Conservation (phyloP, 2,329 filamentous ascomycete genomes). For the Dactylellina parvicollis region DNA sequence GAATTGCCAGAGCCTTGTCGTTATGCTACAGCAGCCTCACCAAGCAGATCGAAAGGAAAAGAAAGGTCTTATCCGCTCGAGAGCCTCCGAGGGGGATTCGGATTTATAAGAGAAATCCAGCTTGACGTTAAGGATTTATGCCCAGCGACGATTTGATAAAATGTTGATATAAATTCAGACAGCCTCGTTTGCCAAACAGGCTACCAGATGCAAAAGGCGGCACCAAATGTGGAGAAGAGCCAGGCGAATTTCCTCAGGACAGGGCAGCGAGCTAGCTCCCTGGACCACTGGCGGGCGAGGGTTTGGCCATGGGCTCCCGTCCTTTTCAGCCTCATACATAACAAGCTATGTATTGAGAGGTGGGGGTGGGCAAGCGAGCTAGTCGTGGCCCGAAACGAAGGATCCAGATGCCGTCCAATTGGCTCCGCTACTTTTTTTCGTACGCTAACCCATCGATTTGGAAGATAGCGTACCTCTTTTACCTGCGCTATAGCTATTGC, state of each 20-base stretch:
- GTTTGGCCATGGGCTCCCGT: conserved; percentile 27
- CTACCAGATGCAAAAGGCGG: conserved; percentile 8
- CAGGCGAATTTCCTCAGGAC: conserved; percentile 22
- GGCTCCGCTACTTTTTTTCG: too few relatives aligned
- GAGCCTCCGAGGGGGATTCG: neutral
- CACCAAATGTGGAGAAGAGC: neutral
- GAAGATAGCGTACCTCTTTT: too few relatives aligned
- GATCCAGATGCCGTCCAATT: conserved; percentile 16
- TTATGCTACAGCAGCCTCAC: neutral
- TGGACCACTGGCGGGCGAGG: neutral
- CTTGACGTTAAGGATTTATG: neutral
- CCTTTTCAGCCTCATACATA: conserved; percentile 33
- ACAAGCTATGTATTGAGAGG: neutral
- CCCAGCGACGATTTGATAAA: neutral
- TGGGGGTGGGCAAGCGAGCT: neutral
- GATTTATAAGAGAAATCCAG: conserved; percentile 4
- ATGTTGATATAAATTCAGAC: conserved; percentile 23
- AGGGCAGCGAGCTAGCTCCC: neutral
- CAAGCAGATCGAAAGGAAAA: neutral
- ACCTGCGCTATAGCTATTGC: conserved; percentile 44
- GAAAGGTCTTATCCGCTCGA: neutral
- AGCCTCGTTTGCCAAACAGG: conserved; percentile 30
- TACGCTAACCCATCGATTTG: too few relatives aligned
- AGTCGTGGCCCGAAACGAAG: conserved; percentile 30
- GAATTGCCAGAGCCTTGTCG: conserved; percentile 11